Percentiles rank a stretch among this genome's conserved stretches.
phyloP scores from a whole-genome alignment of 2,329 filamentous ascomycete species.

The Ceratocystis cubensis region DNA sequence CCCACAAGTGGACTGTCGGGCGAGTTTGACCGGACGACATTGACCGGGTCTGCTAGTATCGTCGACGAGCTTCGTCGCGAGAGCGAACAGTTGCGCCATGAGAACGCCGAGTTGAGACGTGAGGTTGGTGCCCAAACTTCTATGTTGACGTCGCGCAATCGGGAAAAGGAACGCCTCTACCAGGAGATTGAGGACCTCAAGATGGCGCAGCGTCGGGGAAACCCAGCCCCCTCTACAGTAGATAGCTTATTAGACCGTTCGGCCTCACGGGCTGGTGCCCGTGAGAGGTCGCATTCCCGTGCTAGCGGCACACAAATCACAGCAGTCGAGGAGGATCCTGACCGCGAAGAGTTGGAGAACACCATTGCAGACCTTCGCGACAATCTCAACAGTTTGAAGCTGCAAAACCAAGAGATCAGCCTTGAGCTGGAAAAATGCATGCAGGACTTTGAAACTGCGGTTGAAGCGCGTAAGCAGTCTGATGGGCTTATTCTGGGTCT shows the following conservation, averaged over 20 bases:
- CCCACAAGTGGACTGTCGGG: conserved; percentile 40
- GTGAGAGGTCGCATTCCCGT: conserved; percentile 61
- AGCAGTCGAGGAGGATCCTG: conserved; percentile 51
- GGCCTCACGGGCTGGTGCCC: conserved; percentile 61
- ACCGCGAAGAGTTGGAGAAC: conserved; percentile 75
- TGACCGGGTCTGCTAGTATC: conserved; percentile 51
- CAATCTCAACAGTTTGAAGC: conserved; percentile 69
- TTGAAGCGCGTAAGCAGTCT: conserved; percentile 48
- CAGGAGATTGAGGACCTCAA: conserved; percentile 97
- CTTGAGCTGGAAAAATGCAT: conserved; percentile 68
- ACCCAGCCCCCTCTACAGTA: conserved; percentile 48
- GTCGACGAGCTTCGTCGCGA: conserved; percentile 62
- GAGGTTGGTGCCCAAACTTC: conserved; percentile 93
- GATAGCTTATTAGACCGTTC: conserved; percentile 94
- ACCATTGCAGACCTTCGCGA: conserved; percentile 75
- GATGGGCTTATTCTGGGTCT: conserved; percentile 49
- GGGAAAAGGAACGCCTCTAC: conserved; percentile 87
- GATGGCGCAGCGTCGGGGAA: conserved; percentile 62
- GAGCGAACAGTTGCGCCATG: conserved; percentile 67
- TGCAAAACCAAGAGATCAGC: conserved; percentile 82
- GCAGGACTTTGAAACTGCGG: conserved; percentile 63
- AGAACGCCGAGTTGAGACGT: conserved; percentile 81
- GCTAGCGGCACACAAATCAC: conserved; percentile 59
- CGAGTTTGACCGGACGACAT: conserved; percentile 35
- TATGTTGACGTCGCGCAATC: conserved; percentile 91